Conservation (phyloP, 2,329 filamentous ascomycete species). For the Thelonectria blattea region DNA sequence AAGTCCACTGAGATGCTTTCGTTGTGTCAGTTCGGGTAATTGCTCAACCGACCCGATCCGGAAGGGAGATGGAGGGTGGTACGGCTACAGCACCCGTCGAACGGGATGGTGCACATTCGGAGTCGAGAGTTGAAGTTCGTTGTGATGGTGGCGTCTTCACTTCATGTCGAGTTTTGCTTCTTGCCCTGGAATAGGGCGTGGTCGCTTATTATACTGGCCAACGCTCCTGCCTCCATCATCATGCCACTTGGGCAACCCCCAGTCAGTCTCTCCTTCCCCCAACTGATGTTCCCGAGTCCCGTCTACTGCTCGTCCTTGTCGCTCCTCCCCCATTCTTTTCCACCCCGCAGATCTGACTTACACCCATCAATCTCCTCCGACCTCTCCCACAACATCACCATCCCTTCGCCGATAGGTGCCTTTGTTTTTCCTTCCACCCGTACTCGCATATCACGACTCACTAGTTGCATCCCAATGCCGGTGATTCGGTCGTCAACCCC, state of each 20-base stretch:
- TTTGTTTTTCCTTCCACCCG: background rate
- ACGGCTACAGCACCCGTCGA: background rate
- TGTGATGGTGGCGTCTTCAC: background rate
- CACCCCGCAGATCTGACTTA: conserved; percentile 13
- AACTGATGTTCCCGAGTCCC: background rate
- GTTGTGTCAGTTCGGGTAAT: background rate
- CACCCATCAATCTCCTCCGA: background rate
- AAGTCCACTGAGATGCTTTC: background rate
- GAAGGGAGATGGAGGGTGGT: background rate
- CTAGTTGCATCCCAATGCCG: background rate
- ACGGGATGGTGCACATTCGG: background rate
- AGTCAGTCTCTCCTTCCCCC: conserved; percentile 14
- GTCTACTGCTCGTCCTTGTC: too few species aligned
- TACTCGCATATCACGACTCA: background rate
- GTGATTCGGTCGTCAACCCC: conserved; percentile 12
- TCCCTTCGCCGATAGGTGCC: background rate
- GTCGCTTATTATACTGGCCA: background rate
- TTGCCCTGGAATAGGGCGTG: background rate
- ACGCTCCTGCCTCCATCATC: background rate
- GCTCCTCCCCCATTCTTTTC: conserved; percentile 13
- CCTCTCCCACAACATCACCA: conserved; percentile 4
- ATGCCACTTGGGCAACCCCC: conserved; percentile 2
- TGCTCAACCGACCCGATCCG: background rate
- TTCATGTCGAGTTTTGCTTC: background rate
- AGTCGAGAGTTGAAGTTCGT: background rate